Evolutionary conservation across 208 protist genomes (phyloP), one percentile per base, ranked within the genome.

Genomic region (Angomonas deanei): DNA sequence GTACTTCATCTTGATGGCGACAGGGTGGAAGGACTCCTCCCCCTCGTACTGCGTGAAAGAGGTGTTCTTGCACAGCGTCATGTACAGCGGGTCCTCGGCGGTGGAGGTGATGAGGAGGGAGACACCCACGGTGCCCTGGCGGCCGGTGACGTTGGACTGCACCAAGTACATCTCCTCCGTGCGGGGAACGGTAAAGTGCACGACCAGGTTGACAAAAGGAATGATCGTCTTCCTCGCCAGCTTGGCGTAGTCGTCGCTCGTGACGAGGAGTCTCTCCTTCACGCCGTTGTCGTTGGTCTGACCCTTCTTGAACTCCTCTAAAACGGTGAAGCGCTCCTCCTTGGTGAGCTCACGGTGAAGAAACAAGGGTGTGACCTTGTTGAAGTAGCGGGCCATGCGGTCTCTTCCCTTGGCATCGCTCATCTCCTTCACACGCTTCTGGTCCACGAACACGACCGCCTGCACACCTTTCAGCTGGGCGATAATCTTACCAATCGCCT

Each of bases 241-340:
- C 74, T 94, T 94, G 42, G 91, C 91, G 72, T 96, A 96, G 72
- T 96, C 91, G 56, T 91, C 85, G 69, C 74, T 94, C 15, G 91
- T 93, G 49, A 96, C 81, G 42, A 96, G 76, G 47, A 96, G 78
- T n/a, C 91, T 87, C 72, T 96, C 73, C 53, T 69, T 72, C 65
- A 92, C 74, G 56, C 91, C 91, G 50, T 87, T 74, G 24, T 88
- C 78, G 63, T 92, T 93, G 38, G 50, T 59, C 24, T 82, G 79
- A 47, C 91, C 91, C 23, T 86, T 79, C 80, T 96, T 96, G 67
- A 96, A 96, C 48, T 68, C 68, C 69, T 94, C 84, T 1, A 96
- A 73, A 10, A 78, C 68, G 17, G 50, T 46, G 67, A 94, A 68
- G 59, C 91, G 85, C 54, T 92, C 74, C 61, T 78, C 74, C 72